A percentile compares a stretch with the other conserved stretches of the same genome.
Conservation (phyloP, 805 yeast species). For the Lipomyces kockii region DNA sequence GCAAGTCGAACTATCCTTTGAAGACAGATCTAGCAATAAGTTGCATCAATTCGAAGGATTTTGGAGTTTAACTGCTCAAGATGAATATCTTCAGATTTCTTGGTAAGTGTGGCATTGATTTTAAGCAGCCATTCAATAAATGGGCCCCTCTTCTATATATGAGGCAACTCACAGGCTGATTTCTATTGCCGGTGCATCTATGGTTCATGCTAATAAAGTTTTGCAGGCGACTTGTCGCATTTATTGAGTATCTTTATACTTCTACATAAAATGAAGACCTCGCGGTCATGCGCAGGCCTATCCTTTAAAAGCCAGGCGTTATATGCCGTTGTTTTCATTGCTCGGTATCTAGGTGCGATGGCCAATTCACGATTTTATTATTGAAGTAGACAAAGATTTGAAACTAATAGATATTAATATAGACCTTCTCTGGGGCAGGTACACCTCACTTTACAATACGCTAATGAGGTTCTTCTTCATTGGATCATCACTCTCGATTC, state of each 20-base stretch:
- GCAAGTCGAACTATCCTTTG: background rate
- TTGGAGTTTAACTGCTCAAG: background rate
- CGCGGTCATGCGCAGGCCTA: slow-evolving; percentile 76
- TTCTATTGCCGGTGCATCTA: slow-evolving; percentile 49
- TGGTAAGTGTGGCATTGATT: slow-evolving; percentile 26
- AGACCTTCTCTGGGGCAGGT: slow-evolving; percentile 52
- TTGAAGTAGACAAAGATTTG: background rate
- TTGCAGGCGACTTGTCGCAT: slow-evolving; percentile 77
- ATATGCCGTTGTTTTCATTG: slow-evolving; percentile 71
- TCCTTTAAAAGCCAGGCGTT: slow-evolving; percentile 86
- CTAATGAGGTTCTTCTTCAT: slow-evolving; percentile 83
- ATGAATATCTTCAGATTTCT: slow-evolving; percentile 40
- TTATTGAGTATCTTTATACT: slow-evolving; percentile 76
- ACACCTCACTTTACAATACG: slow-evolving; percentile 67
- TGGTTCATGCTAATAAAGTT: background rate
- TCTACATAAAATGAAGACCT: slow-evolving; percentile 66
- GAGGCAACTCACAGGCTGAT: background rate
- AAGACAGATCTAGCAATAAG: background rate
- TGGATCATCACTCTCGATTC: slow-evolving; percentile 71
- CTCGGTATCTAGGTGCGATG: slow-evolving; percentile 72
- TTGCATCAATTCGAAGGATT: background rate
- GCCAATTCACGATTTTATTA: slow-evolving; percentile 47
- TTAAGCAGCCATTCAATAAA: slow-evolving; percentile 5
- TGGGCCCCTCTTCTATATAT: background rate
- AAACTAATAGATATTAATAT: no score